Conservation (phyloP, 345 rosid species). For the Erysimum cheiranthoides region DNA sequence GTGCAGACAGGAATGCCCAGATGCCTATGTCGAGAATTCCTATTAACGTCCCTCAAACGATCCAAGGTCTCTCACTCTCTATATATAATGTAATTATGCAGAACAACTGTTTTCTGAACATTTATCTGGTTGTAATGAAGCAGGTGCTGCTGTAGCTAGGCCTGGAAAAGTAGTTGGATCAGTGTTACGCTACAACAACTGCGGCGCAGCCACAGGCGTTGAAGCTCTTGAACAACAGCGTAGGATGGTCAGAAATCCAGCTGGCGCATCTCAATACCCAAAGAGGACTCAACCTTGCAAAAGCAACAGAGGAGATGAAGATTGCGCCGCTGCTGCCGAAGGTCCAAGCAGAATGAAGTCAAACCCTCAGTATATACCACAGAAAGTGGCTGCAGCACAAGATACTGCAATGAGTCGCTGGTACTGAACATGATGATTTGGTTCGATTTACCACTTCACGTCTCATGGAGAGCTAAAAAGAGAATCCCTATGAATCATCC, state of each 20-base stretch:
- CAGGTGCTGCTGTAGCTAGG: slow-evolving; percentile 70
- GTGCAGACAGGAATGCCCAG: slow-evolving; percentile 60
- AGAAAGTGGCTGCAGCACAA: slow-evolving; percentile 88
- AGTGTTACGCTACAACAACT: slow-evolving; percentile 80
- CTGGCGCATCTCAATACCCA: slow-evolving; percentile 65
- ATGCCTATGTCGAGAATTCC: slow-evolving; percentile 82
- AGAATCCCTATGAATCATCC: not conserved
- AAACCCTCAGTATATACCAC: slow-evolving; percentile 76
- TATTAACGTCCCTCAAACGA: slow-evolving; percentile 76
- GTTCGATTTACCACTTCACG: not conserved
- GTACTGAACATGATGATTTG: slow-evolving; percentile 53
- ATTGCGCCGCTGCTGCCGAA: slow-evolving; percentile 50
- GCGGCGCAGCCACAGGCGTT: slow-evolving; percentile 66
- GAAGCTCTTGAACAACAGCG: slow-evolving; percentile 76
- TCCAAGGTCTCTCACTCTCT: slow-evolving; percentile 54
- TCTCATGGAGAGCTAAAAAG: slow-evolving; percentile 14
- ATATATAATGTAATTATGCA: not conserved
- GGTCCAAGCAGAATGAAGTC: slow-evolving; percentile 74
- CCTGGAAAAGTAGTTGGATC: slow-evolving; percentile 91
- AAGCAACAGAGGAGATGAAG: slow-evolving; percentile 76
- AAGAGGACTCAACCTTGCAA: slow-evolving; percentile 70
- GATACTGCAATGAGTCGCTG: slow-evolving; percentile 74
- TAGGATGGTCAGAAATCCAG: slow-evolving; percentile 72
- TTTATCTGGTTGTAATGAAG: slow-evolving; percentile 44
- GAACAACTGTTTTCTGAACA: not conserved